Conservation (phyloP, 2,329 filamentous ascomycete genomes). For the Cladosporium sp. region DNA sequence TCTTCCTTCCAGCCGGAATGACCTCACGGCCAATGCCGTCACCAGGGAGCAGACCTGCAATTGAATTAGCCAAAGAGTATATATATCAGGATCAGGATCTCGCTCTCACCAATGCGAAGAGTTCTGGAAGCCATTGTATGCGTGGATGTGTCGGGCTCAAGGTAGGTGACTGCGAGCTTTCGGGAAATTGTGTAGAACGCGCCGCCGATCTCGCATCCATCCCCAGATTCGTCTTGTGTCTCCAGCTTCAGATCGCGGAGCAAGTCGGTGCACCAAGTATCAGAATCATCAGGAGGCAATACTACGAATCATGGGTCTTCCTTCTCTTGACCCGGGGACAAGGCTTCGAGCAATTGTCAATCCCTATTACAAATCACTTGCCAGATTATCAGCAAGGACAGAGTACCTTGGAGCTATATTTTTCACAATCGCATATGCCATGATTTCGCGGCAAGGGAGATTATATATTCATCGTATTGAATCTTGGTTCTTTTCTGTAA, state of each 20-base stretch:
- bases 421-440: not conserved
- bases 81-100: no score
- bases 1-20: constrained; percentile 85
- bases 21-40: constrained; percentile 99
- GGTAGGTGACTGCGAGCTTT: not conserved
- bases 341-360: not conserved
- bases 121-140: constrained; percentile 20
- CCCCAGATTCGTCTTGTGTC: not conserved
- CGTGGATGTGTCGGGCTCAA: constrained; percentile 3
- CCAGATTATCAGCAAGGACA: not conserved
- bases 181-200: constrained; percentile 13
- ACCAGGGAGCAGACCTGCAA: constrained; percentile 85
- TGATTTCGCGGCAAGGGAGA: not conserved
- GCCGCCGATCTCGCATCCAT: constrained; percentile 11
- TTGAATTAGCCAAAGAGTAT: not conserved
- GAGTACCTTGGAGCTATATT: not conserved
- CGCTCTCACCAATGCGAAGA: constrained; percentile 14
- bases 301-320: not conserved
- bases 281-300: no score
- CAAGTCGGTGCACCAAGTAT: not conserved
- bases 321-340: not conserved
- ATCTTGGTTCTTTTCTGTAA: no score
- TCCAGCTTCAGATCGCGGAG: not conserved
- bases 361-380: not conserved
- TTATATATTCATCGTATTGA: not conserved